Percentiles rank a stretch among this genome's conserved stretches.
Evolutionary conservation across 225 moss, liverwort and hornwort genomes (phyloP).

Genomic region (Rhytidiadelphus loreus): DNA sequence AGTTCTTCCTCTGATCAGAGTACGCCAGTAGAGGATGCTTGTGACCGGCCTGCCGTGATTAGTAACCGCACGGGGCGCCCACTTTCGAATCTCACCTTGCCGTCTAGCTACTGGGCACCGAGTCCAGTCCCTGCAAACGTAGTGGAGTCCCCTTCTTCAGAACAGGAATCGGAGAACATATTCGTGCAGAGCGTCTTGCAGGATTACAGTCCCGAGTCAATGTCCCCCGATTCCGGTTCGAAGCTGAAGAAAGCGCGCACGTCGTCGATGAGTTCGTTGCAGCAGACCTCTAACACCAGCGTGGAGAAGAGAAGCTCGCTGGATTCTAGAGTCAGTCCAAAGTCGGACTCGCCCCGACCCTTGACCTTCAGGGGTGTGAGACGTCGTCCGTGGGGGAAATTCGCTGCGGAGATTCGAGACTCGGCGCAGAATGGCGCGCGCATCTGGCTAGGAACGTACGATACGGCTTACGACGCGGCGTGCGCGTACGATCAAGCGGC

Average conservation of each 20-base stretch:
- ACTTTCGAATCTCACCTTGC: slow-evolving; percentile 7
- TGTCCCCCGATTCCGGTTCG: neutral
- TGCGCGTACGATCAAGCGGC: slow-evolving; percentile 54
- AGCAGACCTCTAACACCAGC: neutral
- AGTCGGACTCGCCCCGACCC: neutral
- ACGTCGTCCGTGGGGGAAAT: slow-evolving; percentile 50
- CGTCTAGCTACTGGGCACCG: slow-evolving; percentile 1
- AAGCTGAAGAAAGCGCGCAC: neutral
- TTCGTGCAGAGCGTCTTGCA: slow-evolving; percentile 21
- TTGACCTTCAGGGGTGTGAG: slow-evolving; percentile 33
- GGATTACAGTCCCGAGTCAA: neutral
- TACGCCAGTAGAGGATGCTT: neutral
- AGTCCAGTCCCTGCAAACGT: neutral
- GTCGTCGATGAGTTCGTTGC: neutral
- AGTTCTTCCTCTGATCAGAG: neutral
- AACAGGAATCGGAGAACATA: slow-evolving; percentile 18
- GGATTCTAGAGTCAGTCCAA: neutral
- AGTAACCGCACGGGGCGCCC: slow-evolving; percentile 27
- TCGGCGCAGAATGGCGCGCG: slow-evolving; percentile 51
- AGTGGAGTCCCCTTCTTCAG: neutral
- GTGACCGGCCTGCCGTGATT: neutral
- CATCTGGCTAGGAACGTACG: slow-evolving; percentile 51
- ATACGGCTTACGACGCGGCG: slow-evolving; percentile 43
- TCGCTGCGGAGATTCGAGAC: slow-evolving; percentile 52
- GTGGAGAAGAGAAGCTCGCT: neutral